phyloP scores from a whole-genome alignment of 306 rosid species.

The Hippophae gyantsensis region DNA sequence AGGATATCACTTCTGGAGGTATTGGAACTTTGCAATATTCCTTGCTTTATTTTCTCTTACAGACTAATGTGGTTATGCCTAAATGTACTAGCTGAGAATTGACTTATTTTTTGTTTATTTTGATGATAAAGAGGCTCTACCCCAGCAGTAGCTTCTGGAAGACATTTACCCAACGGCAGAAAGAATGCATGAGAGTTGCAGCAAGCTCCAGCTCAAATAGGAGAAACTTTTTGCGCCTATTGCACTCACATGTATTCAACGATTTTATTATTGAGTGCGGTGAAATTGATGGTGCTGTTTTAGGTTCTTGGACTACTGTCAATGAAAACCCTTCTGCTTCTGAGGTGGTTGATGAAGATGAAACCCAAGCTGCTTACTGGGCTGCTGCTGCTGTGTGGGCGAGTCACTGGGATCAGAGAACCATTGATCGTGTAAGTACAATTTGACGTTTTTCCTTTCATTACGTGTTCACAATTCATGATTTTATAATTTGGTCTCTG shows the following conservation, averaged over 20 bases:
- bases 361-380: constrained; percentile 72
- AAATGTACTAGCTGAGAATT: constrained; percentile 29
- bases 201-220: constrained; percentile 38
- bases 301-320: constrained; percentile 61
- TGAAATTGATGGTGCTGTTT: constrained; percentile 85
- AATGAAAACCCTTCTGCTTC: constrained; percentile 38
- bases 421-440: constrained; percentile 80
- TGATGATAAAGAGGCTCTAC: constrained; percentile 68
- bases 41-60: constrained; percentile 19
- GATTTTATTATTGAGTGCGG: constrained; percentile 58
- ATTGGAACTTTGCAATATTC: constrained; percentile 18
- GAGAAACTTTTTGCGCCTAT: constrained; percentile 41
- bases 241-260: constrained; percentile 42
- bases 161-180: constrained; percentile 52
- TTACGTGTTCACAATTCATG: constrained; percentile 1
- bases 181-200: constrained; percentile 33
- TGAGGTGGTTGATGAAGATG: constrained; percentile 42
- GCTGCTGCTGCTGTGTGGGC: constrained; percentile 88
- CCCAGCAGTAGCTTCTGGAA: constrained; percentile 92
- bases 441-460: constrained; percentile 5
- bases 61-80: constrained; percentile 16
- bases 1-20: constrained; percentile 77
- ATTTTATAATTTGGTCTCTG: not conserved
- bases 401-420: constrained; percentile 80
- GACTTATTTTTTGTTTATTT: constrained; percentile 24